Evolutionary conservation across 345 rosid species (phyloP), one percentile per base, ranked within the genome.

Genomic region (Anacardium occidentale): DNA sequence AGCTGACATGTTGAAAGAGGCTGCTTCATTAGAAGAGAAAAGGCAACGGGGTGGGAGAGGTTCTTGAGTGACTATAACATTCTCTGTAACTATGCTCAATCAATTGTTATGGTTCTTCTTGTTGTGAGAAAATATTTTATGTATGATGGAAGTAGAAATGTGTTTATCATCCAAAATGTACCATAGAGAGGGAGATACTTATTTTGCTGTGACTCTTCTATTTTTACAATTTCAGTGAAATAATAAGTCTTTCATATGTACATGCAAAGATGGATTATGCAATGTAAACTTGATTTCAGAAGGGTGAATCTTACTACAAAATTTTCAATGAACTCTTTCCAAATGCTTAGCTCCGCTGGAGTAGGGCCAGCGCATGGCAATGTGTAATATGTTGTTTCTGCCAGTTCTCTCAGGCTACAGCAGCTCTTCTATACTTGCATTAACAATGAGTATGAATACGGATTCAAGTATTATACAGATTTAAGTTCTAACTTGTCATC

Each of bases 1-100:
- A 7, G 85, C 87, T 52, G 83, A 79, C 73, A 93, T 93, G 92
- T 80, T 93, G 80, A 84, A 82, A 62, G 98, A 91, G 79, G 98
- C 98, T 67, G 82, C 89, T 14, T 57, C 83, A 34, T 76, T 91
- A 59, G 97, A 93, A 84, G 90, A 84, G 58, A 91, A 89, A 78
- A 84, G 81, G 79, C 85, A 83, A 68, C 76, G 82, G 15, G 73
- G 84, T 26, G 82, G 84, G 8, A 82, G 78, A 77, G 79, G 80
- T 61, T 78, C 78, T 40, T 80, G 71, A 78, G 64, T 51, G 45
- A 29, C 34, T 69, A 81, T 74, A 68, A 29, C 54, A 75, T 80
- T 80, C 67, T 76, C 79, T 78, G 79, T 78, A 70, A 65, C 45
- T 14, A 37, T 50, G 59, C 40, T 71, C 72, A 32, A 32, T 59